phyloP scores from a whole-genome alignment of 2,329 filamentous ascomycete species.

The Truncatella angustata region DNA sequence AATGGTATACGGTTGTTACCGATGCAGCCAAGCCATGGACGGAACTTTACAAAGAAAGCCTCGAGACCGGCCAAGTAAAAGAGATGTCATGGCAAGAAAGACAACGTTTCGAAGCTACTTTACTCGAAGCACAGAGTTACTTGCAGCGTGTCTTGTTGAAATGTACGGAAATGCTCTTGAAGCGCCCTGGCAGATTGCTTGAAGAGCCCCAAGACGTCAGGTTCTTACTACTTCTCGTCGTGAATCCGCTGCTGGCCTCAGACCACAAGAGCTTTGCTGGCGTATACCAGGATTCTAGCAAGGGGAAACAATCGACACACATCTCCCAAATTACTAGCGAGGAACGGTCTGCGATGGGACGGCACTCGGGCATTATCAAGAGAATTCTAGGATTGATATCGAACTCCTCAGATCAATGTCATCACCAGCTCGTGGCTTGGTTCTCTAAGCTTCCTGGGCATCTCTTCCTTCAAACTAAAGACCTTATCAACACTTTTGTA shows the following conservation, averaged over 20 bases:
- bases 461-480: slow-evolving; percentile 71
- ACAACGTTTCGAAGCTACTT: slow-evolving; percentile 44
- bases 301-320: slow-evolving; percentile 4
- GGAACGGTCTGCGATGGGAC: slow-evolving; percentile 48
- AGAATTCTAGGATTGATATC: slow-evolving; percentile 77
- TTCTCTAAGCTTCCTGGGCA: slow-evolving; percentile 67
- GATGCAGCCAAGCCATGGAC: slow-evolving; percentile 69
- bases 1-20: slow-evolving; percentile 73
- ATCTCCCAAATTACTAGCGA: slow-evolving; percentile 11
- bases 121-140: slow-evolving; percentile 63
- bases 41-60: slow-evolving; percentile 54
- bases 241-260: slow-evolving; percentile 71
- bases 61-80: slow-evolving; percentile 30
- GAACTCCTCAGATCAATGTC: slow-evolving; percentile 72
- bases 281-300: slow-evolving; percentile 32
- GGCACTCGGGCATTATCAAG: slow-evolving; percentile 83
- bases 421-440: slow-evolving; percentile 76
- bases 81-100: slow-evolving; percentile 34
- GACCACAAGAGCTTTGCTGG: slow-evolving; percentile 39
- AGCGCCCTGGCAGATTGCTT: slow-evolving; percentile 71
- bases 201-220: slow-evolving; percentile 68
- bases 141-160: slow-evolving; percentile 71
- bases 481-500: slow-evolving; percentile 74
- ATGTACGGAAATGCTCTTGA: slow-evolving; percentile 74
- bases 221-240: slow-evolving; percentile 74